These are phyloP conservation scores for Alternaria arborescens DNA, from an alignment of 2,329 filamentous ascomycete species.

Conservation along the genomic window DNA sequence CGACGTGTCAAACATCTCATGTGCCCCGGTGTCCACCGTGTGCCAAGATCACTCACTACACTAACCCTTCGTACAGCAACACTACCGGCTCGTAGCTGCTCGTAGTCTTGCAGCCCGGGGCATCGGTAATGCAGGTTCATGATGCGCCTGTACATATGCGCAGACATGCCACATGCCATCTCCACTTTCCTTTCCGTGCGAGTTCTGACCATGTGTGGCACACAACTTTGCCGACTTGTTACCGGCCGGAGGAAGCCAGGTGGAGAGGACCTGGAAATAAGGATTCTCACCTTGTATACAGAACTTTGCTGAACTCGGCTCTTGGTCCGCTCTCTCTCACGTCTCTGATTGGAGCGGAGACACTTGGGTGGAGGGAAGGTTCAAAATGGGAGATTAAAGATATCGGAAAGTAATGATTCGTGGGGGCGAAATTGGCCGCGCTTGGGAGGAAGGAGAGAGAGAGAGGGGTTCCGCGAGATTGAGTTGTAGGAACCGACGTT, in stretches of 20 bases:
- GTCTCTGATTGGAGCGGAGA: neutral
- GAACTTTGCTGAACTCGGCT: neutral
- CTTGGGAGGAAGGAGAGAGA: neutral
- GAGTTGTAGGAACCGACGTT: neutral
- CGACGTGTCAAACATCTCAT: neutral
- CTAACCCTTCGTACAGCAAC: neutral
- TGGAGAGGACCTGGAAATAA: conserved; percentile 1
- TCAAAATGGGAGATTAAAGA: neutral
- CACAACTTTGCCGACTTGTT: conserved; percentile 1
- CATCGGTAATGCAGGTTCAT: conserved; percentile 1
- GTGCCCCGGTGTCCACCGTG: neutral
- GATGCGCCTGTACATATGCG: neutral
- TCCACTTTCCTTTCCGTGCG: neutral
- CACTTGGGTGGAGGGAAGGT: neutral
- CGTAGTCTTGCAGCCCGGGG: neutral
- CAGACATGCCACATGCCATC: neutral
- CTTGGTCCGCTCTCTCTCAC: neutral
- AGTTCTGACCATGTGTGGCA: neutral
- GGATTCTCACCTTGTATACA: neutral
- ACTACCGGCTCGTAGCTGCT: neutral
- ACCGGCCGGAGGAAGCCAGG: neutral
- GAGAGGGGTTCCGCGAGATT: neutral
- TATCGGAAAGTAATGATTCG: neutral
- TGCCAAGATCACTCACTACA: neutral
- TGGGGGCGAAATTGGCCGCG: conserved; percentile 6